Evolutionary conservation across 345 rosid genomes (phyloP), one percentile per base, ranked within the genome.

Genomic region (Salix exigua): DNA sequence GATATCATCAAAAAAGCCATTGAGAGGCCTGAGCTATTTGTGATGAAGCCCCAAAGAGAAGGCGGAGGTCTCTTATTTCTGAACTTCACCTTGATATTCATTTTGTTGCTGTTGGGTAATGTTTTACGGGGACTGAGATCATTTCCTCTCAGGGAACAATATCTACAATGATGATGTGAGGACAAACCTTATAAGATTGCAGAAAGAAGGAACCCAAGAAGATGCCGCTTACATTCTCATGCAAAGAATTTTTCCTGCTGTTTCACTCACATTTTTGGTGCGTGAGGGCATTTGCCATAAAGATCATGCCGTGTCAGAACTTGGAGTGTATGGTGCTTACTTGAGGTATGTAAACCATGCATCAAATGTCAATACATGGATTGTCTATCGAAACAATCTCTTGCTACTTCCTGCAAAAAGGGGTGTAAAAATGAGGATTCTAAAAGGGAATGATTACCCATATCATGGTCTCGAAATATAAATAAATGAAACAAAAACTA

Each of bases 11-110:
- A 77, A 66, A 82, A 83, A 84, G 98, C 98, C 60, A 94, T 96
- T 50, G 92, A 89, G 74, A 88, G 67, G 23, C 98, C 99, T 0
- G 88, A 89, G 66, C 80, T 87, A 51, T 96, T 85, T 66, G 97
- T 96, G 55, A 88, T 96, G 97, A 94, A 96, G 89, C 99, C 99
- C 53, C 98, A 96, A 77, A 87, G 98, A 88, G 99, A 94, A 92
- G 99, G 99, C 80, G 97, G 99, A 91, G 98, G 97, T 94, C 63
- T 64, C 40, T 63, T 74, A 73, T 64, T 68, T 77, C 71, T 69
- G 35, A 26, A 16, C 13, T 62, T 76, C 42, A 38, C 58, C 64
- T 55, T 55, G 55, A 25, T 48, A 23, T 40, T 69, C 58, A 60
- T 70, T 46, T 51, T 40, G 19, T 75, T 26, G 7, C 55, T 53